A percentile compares a stretch with the other conserved stretches of the same genome.
Evolutionary conservation across 192 early-diverging fungal species (phyloP).

Genomic region (Thamnidium elegans): DNA sequence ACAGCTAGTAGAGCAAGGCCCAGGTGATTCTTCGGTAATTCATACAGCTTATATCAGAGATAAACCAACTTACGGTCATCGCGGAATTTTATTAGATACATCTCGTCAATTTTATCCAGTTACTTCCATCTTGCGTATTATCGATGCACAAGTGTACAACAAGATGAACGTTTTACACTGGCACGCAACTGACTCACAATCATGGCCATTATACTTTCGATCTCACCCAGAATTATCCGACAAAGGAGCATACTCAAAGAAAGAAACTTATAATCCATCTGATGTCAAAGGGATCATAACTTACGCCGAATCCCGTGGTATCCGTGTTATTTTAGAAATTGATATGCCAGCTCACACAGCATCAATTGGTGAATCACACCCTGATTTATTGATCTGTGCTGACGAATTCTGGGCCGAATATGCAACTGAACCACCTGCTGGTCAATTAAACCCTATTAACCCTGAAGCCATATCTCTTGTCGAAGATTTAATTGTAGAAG

Average conservation of each 20-base stretch:
- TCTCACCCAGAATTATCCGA: constrained; percentile 56
- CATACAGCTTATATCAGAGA: constrained; percentile 61
- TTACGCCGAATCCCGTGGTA: constrained; percentile 69
- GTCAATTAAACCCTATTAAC: constrained; percentile 76
- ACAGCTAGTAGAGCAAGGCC: constrained; percentile 54
- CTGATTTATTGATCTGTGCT: constrained; percentile 57
- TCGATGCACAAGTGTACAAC: constrained; percentile 69
- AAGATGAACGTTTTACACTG: constrained; percentile 80
- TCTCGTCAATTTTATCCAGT: constrained; percentile 66
- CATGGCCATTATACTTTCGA: constrained; percentile 68
- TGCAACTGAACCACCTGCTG: constrained; percentile 75
- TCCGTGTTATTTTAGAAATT: constrained; percentile 84
- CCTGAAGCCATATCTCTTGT: constrained; percentile 56
- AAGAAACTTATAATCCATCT: constrained; percentile 62
- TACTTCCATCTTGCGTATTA: constrained; percentile 51
- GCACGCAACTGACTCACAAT: constrained; percentile 68
- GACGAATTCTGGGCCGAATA: constrained; percentile 61
- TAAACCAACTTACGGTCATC: constrained; percentile 59
- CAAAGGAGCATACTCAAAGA: constrained; percentile 61
- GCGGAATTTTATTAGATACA: constrained; percentile 67
- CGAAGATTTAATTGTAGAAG: constrained; percentile 58
- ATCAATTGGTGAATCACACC: constrained; percentile 41
- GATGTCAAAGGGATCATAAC: constrained; percentile 66
- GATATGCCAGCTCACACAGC: constrained; percentile 79
- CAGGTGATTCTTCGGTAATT: constrained; percentile 40